Conservation (phyloP, 208 protist species). For the Wallacemonas sp. region DNA sequence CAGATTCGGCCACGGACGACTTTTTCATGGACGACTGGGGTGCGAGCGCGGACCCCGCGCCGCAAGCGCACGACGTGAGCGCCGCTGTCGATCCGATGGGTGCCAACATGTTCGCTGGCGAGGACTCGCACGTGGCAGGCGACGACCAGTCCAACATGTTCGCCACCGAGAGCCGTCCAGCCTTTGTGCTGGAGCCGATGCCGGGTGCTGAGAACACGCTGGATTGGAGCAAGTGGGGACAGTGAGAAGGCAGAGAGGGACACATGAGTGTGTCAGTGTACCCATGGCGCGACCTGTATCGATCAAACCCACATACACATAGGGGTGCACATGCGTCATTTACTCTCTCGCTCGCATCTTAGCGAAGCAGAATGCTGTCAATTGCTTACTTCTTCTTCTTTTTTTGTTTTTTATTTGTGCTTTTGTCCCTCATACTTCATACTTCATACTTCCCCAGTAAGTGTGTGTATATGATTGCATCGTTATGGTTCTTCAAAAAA, state of each 20-base stretch:
- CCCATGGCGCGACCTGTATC: not conserved
- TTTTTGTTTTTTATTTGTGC: too few relatives aligned
- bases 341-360: too few relatives aligned
- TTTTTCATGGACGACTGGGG: slow-evolving; percentile 15
- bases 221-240: slow-evolving; percentile 13
- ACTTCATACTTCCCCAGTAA: too few relatives aligned
- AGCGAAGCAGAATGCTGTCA: too few relatives aligned
- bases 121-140: not conserved
- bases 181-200: slow-evolving; percentile 13
- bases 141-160: slow-evolving; percentile 2
- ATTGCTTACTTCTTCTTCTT: too few relatives aligned
- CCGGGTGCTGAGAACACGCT: slow-evolving; percentile 2
- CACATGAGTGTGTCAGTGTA: not conserved
- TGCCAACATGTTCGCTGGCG: not conserved
- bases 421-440: too few relatives aligned
- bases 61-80: not conserved
- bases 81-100: not conserved
- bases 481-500: too few relatives aligned
- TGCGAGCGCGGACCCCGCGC: not conserved
- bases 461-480: too few relatives aligned
- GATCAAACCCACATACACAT: too few relatives aligned
- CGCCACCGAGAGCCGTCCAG: slow-evolving; percentile 1
- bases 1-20: not conserved
- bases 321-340: too few relatives aligned
- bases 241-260: slow-evolving; percentile 8